Evolutionary conservation across 768 basidiomycete genomes (phyloP), one percentile per base, ranked within the genome.

Genomic region (Tylopilus vinaceipallidus): DNA sequence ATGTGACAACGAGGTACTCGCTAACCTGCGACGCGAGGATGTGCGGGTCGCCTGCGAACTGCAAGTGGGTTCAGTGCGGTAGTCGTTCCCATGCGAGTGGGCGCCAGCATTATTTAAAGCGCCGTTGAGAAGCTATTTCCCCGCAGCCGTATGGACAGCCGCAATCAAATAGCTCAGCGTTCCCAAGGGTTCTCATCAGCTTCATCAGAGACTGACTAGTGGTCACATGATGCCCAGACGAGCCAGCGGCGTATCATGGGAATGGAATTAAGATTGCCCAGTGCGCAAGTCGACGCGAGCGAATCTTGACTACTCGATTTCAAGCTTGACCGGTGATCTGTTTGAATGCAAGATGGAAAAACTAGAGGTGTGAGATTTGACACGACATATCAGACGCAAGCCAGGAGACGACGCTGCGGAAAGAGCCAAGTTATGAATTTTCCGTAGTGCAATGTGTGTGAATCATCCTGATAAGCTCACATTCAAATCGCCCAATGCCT

Each of bases 41-140:
- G 8, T 42, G 38, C 16, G 17, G 35, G 10, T 22, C 12, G 19
- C 32, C 24, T 34, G 32, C 14, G 41, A 52, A 42, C n/a, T 27
- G 22, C 12, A 13, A 27, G n/a, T n/a, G n/a, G n/a, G n/a, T n/a
- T n/a, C n/a, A 29, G 8, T 19, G 23, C 12, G 26, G 14, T 14
- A n/a, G 19, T 6, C 3, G 16, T n/a, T 20, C 26, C 37, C 14
- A 13, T 40, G 5, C 6, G 44, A 19, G 20, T 39, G 12, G 17
- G 3, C 17, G 20, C 13, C 7, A 14, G 20, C 27, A 20, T n/a
- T 55, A 49, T 55, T 49, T 55, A 55, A 55, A 45, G 38, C 26
- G 29, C 34, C 26, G 5, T 19, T 22, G 36, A 26, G 36, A 37
- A 27, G 20, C 23, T 13, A 22, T 6, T 29, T 35, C n/a, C 22